A percentile compares a stretch with the other conserved stretches of the same genome.
Conservation (phyloP, 148 eudicot genomes). For the Persicaria tinctoria region DNA sequence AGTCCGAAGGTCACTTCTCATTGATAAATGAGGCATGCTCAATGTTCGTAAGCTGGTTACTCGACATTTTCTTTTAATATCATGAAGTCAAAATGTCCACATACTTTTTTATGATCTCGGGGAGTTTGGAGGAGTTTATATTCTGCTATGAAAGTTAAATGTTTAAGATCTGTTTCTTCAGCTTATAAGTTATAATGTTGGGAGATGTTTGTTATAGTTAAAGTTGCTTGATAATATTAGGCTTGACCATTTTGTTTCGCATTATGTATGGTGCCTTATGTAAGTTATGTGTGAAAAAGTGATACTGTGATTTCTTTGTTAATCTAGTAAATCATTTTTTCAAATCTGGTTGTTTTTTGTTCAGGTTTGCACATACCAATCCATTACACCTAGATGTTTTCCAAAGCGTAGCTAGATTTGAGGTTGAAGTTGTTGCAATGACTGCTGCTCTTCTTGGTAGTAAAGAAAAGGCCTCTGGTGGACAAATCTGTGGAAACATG, state of each 20-base stretch:
- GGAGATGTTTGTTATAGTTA: neutral
- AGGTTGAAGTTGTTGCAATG: slow-evolving; percentile 97
- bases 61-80: neutral
- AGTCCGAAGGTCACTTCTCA: slow-evolving; percentile 85
- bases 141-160: neutral
- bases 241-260: neutral
- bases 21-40: slow-evolving; percentile 93
- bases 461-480: slow-evolving; percentile 76
- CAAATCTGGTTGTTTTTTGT: neutral
- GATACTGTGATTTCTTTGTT: neutral
- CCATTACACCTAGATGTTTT: slow-evolving; percentile 95
- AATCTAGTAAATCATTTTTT: neutral
- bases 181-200: neutral
- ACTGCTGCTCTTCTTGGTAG: slow-evolving; percentile 85
- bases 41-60: slow-evolving; percentile 55
- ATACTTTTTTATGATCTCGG: neutral
- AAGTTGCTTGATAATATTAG: neutral
- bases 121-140: neutral
- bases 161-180: neutral
- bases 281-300: neutral
- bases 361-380: slow-evolving; percentile 98
- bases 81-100: neutral
- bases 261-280: neutral
- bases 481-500: slow-evolving; percentile 97
- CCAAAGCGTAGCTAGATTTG: slow-evolving; percentile 72